Percentiles rank a stretch among this genome's conserved stretches.
These are phyloP conservation scores for Xylariaceae sp. DNA, from an alignment of 2,329 filamentous ascomycete species.

Conservation along the genomic window DNA sequence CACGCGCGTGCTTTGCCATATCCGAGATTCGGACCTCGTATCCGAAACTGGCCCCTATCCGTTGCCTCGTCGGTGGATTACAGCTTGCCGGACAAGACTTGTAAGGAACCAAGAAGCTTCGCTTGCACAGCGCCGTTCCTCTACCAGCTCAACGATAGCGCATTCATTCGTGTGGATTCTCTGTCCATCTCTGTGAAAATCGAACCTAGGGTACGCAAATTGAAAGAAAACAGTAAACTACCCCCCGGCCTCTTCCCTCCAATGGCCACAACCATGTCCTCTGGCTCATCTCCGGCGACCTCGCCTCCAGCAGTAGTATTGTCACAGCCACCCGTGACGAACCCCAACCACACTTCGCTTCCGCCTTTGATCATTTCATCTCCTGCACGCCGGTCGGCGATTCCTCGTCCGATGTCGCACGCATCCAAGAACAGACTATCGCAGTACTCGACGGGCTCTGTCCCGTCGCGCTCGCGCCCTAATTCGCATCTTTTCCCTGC, in stretches of 20 bases:
- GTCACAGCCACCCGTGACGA: slow-evolving; percentile 33
- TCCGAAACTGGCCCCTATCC: no score
- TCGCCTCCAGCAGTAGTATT: slow-evolving; percentile 46
- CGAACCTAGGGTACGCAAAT: slow-evolving; percentile 26
- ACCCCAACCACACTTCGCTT: slow-evolving; percentile 49
- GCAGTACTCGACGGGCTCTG: slow-evolving; percentile 71
- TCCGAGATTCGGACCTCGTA: slow-evolving; percentile 4
- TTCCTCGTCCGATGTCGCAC: slow-evolving; percentile 66
- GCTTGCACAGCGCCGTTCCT: slow-evolving; percentile 11
- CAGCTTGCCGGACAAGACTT: slow-evolving; percentile 32
- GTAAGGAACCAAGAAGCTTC: slow-evolving; percentile 20
- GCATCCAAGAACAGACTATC: slow-evolving; percentile 77
- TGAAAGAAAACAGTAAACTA: slow-evolving; percentile 5
- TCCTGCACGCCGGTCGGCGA: slow-evolving; percentile 51
- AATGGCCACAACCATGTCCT: slow-evolving; percentile 53
- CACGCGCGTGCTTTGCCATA: slow-evolving; percentile 7
- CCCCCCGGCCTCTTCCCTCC: slow-evolving; percentile 30
- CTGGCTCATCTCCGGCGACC: slow-evolving; percentile 48
- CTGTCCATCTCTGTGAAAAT: slow-evolving; percentile 18
- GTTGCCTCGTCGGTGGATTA: slow-evolving; percentile 21
- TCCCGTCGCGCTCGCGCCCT: slow-evolving; percentile 66
- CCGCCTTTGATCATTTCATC: slow-evolving; percentile 55
- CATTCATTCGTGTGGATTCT: no score
- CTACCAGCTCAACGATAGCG: no score
- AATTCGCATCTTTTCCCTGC: slow-evolving; percentile 75